These are phyloP conservation scores for Epicoccum nigrum DNA, from an alignment of 2,329 filamentous ascomycete species.

Conservation along the genomic window DNA sequence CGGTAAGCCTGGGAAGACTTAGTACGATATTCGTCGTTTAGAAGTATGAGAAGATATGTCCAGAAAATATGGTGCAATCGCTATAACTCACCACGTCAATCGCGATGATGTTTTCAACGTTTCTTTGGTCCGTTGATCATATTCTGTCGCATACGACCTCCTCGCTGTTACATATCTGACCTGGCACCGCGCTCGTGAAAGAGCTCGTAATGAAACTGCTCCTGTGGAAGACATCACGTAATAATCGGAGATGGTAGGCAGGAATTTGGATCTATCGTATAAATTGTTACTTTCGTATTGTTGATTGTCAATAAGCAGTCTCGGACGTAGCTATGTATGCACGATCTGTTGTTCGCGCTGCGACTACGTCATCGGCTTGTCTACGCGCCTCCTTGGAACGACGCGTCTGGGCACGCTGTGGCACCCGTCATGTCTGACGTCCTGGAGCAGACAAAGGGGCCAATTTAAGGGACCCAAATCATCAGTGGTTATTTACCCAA, in stretches of 20 bases:
- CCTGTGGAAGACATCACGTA: conserved; percentile 16
- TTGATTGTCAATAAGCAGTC: no score
- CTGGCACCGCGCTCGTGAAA: conserved; percentile 12
- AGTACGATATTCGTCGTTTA: conserved; percentile 2
- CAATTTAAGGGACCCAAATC: no score
- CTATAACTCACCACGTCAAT: conserved; percentile 24
- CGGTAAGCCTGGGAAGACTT: conserved; percentile 22
- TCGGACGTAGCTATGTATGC: no score
- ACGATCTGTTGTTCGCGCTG: no score
- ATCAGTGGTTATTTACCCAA: no score
- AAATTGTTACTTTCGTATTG: no score
- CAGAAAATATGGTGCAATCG: background rate
- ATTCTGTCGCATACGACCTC: conserved; percentile 26
- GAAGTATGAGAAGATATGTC: background rate
- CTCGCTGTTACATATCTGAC: conserved; percentile 14
- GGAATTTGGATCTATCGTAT: background rate
- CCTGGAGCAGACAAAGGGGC: no score
- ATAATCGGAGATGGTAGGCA: no score
- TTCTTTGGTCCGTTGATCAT: conserved; percentile 27
- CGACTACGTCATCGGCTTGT: no score
- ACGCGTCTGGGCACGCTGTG: no score
- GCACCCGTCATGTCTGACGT: no score
- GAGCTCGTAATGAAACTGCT: conserved; percentile 15
- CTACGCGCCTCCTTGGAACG: no score
- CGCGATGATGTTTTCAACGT: conserved; percentile 25